Base-by-base conservation (phyloP, 495 filamentous ascomycete genomes). In the Achaetomiella virescens region DNA sequence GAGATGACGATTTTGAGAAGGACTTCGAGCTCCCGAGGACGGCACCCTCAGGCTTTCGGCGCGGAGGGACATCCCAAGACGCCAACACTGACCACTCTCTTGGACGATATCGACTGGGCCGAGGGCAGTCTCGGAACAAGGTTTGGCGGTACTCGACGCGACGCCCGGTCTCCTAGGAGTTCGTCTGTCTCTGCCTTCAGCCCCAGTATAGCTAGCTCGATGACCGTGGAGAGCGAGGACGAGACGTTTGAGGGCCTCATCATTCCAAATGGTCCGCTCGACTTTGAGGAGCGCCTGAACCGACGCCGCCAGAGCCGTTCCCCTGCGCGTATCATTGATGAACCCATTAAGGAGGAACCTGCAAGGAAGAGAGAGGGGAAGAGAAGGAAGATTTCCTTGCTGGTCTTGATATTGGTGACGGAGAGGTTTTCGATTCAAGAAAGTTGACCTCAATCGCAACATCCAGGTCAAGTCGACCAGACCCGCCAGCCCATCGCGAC, bases 191-290 rank as follows among this genome's bases (percentile, higher is more conserved):
- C 90, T 22, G 86, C 87, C 22, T 81, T 96, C 69, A 96, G 92
- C 61, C 90, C 93, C 11, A 96, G 91, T 63, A 81, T 92, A 43
- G 86, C 90, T 48, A 96, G 91, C 70, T 93, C 88, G 54, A 77
- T 95, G 56, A 95, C 90, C 6, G 80, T 81, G n/a, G 93, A 95
- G 70, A 97, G 92, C 66, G 93, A 97, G 63, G 91, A 96, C 63
- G 93, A 97, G 59, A 83, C 86, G 6, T 78, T 97, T 41, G 85
- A 91, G 57, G 92, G 92, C 22, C 78, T 98, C 17, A 71, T 95
- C 15, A 76, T 97, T 31, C 93, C 93, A 0, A 79, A 81, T 49
- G 91, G 89, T 12, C 90, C 87, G 33, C 69, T 98, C 15, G 82
- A 95, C 66, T 86, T 97, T 60, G 81, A 80, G 35, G 83, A 86